Evolutionary conservation across 768 basidiomycete species (phyloP), one percentile per base, ranked within the genome.

Genomic region (Suillus lakei): DNA sequence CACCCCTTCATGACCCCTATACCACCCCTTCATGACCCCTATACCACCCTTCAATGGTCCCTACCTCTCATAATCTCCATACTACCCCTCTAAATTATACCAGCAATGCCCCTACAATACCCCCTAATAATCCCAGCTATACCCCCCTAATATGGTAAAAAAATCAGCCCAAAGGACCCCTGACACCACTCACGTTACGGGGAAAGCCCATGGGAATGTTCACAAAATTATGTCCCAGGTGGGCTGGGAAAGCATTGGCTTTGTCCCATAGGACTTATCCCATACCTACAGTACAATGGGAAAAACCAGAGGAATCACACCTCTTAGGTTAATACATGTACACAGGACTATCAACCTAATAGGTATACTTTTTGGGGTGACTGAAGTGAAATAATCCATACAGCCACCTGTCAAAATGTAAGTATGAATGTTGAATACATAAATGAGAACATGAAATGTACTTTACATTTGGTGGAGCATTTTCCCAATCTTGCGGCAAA

Each of bases 41-140:
- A 7, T 32, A 32, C 32, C 32, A 32, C 32, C 32, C 32, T 32
- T 7, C 7, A 7, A 32, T 32, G 32, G 32, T 32, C 32, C 32
- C 32, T 79, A 77, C 78, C 1, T 73, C 74, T 12, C 80, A 38
- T 38, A 2, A 38, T 38, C 8, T 9, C 36, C 10, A 10, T 12
- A 38, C 6, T 10, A 38, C n/a, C n/a, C n/a, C n/a, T n/a, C n/a
- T n/a, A n/a, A n/a, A n/a, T n/a, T n/a, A n/a, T n/a, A n/a, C n/a
- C n/a, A n/a, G n/a, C n/a, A n/a, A n/a, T n/a, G n/a, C n/a, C n/a
- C n/a, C n/a, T n/a, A n/a, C n/a, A n/a, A n/a, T n/a, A 34, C 32
- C 39, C 39, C 39, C 39, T 39, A 39, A 39, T 39, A 0, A 39
- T 39, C 39, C 39, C 39, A 9, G 38, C 12, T 15, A 15, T 39